Evolutionary conservation across 2,329 filamentous ascomycete genomes (phyloP).

Genomic region (Sclerotinia subarctica): DNA sequence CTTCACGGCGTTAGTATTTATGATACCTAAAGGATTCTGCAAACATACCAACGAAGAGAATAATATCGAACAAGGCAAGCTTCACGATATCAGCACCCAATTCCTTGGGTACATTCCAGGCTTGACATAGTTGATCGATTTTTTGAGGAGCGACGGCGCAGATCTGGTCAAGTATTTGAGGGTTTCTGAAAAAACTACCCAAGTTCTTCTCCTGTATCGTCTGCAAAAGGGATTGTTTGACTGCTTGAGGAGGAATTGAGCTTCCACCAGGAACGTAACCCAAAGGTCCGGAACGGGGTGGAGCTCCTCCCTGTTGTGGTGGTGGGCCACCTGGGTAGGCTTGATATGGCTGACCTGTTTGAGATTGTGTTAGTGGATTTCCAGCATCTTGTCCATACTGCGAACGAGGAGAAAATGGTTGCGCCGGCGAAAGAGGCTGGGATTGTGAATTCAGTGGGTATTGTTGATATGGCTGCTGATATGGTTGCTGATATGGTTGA

Average conservation of each 20-base stretch:
- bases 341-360: constrained; percentile 22
- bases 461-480: constrained; percentile 8
- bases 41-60: constrained; percentile 35
- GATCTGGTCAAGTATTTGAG: constrained; percentile 22
- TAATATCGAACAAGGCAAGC: constrained; percentile 38
- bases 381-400: constrained; percentile 8
- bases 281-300: constrained; percentile 21
- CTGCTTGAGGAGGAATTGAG: constrained; percentile 15
- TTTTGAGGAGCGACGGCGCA: constrained; percentile 20
- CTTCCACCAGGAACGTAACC: constrained; percentile 11
- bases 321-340: constrained; percentile 8
- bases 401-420: constrained; percentile 2
- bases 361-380: constrained; percentile 16
- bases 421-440: background rate
- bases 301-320: constrained; percentile 21
- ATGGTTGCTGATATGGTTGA: background rate
- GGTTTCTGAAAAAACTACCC: constrained; percentile 19
- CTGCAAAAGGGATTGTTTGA: constrained; percentile 23
- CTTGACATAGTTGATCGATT: constrained; percentile 32
- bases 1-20: constrained; percentile 36
- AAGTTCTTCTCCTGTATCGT: constrained; percentile 25
- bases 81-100: constrained; percentile 39
- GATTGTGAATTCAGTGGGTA: background rate
- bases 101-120: constrained; percentile 37
- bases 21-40: background rate